Base-by-base conservation (phyloP, 768 basidiomycete genomes). In the Multifurca ochricompacta region DNA sequence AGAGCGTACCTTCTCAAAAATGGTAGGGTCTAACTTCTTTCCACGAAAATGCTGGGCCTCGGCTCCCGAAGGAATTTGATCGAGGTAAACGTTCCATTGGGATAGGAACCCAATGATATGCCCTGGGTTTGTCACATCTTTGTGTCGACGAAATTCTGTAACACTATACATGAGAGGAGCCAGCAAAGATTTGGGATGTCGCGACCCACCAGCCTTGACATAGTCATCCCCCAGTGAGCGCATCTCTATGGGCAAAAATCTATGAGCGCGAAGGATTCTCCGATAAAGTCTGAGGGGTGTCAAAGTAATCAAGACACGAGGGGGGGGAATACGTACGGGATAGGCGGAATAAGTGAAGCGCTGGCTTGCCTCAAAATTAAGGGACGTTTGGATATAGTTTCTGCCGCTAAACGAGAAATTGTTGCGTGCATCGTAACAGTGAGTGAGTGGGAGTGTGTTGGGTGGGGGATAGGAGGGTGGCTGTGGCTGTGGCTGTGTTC, bases 101-200 rank as follows among this genome's bases (percentile, higher is more conserved):
- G 87, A 85, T 8, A 98, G 75, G 66, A 99, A 99, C 2, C 91
- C 93, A 67, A 98, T 95, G 58, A 97, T 82, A 67, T 97, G 83
- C 7, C 85, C 75, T 3, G 92, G 89, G 69, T 98, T 97, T 19
- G 83, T 83, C 10, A 83, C 80, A 21, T 78, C 73, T 62, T 73
- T 81, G 60, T 96, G 94, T 42, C 87, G 74, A 6, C 87, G 82
- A 69, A 96, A 98, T 69, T 99, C 95, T 91, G 56, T 19, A n/a
- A 19, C 31, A 40, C 19, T 35, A 23, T 35, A 46, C 28, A 18
- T 23, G 4, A 27, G 4, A 9, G 25, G 10, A 23, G n/a, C n/a
- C n/a, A n/a, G n/a, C n/a, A 16, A 42, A 42, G 23, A 16, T 16
- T 40, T 6, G 19, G 18, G 39, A 40, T 13, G 10, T 23, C 3